These are phyloP conservation scores for Magnolia kwangsiensis DNA, from an alignment of 164 flowering plant genomes.

Conservation along the genomic window DNA sequence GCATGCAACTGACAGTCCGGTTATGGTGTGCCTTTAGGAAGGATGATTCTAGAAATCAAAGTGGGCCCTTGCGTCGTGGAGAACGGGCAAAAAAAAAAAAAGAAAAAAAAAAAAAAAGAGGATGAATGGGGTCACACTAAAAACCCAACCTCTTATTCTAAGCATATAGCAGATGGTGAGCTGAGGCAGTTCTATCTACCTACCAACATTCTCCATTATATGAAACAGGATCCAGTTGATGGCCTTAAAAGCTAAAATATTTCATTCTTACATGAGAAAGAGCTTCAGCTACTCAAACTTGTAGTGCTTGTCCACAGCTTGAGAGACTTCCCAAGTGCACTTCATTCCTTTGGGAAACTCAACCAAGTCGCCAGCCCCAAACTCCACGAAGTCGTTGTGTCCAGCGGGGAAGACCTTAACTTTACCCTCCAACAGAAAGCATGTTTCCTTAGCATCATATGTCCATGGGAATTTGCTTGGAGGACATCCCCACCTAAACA, in stretches of 20 bases:
- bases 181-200: too few species aligned
- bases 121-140: too few species aligned
- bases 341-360: constrained; percentile 86
- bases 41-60: too few species aligned
- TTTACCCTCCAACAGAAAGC: constrained; percentile 73
- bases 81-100: too few species aligned
- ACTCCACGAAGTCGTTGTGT: constrained; percentile 57
- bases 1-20: too few species aligned
- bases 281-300: constrained; percentile 35
- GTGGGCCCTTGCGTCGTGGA: too few species aligned
- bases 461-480: constrained; percentile 97
- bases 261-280: background rate
- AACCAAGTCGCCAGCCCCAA: constrained; percentile 86
- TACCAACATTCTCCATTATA: too few species aligned
- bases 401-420: constrained; percentile 82
- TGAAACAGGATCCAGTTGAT: background rate
- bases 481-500: constrained; percentile 77
- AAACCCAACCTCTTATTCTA: too few species aligned
- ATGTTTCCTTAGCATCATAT: constrained; percentile 63
- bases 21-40: too few species aligned
- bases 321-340: constrained; percentile 89
- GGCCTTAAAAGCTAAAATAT: background rate
- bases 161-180: too few species aligned
- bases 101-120: too few species aligned
- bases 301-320: constrained; percentile 83